Evolutionary conservation across 2,329 filamentous ascomycete genomes (phyloP).

Genomic region (Cephalotrichum gorgonifer): DNA sequence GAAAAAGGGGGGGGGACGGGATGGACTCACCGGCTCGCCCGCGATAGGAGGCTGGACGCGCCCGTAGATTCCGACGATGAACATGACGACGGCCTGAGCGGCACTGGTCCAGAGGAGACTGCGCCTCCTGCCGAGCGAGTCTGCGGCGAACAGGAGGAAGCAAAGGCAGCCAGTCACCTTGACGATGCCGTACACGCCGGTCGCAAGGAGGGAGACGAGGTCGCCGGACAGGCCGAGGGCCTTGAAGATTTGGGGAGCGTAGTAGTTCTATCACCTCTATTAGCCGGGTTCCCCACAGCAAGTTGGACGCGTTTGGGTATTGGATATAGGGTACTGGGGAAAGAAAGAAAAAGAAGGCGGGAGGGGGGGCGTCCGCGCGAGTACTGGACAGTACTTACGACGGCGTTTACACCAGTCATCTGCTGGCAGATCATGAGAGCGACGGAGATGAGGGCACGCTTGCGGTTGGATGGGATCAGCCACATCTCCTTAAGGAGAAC

Average conservation of each 20-base stretch:
- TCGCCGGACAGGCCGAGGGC: slow-evolving; percentile 50
- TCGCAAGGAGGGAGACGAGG: slow-evolving; percentile 55
- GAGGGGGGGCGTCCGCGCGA: slow-evolving; percentile 22
- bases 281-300: too few relatives aligned
- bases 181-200: slow-evolving; percentile 63
- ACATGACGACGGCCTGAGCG: slow-evolving; percentile 52
- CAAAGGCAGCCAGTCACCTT: slow-evolving; percentile 54
- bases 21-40: slow-evolving; percentile 29
- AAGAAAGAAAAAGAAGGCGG: slow-evolving; percentile 14
- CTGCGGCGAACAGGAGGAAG: slow-evolving; percentile 58
- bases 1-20: background rate
- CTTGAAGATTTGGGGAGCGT: slow-evolving; percentile 59
- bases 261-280: slow-evolving; percentile 43
- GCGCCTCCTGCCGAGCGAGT: slow-evolving; percentile 55
- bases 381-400: slow-evolving; percentile 20
- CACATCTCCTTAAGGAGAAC: slow-evolving; percentile 56
- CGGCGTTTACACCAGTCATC: slow-evolving; percentile 51
- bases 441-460: slow-evolving; percentile 54
- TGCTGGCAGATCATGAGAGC: slow-evolving; percentile 57
- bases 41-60: slow-evolving; percentile 46
- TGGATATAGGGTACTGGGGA: background rate
- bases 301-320: too few relatives aligned
- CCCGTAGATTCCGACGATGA: slow-evolving; percentile 63
- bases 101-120: slow-evolving; percentile 55
- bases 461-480: slow-evolving; percentile 48